A percentile compares a stretch with the other conserved stretches of the same genome.
These are phyloP conservation scores for Solanum virginianum DNA, from an alignment of 257 asterid species.

Conservation along the genomic window DNA sequence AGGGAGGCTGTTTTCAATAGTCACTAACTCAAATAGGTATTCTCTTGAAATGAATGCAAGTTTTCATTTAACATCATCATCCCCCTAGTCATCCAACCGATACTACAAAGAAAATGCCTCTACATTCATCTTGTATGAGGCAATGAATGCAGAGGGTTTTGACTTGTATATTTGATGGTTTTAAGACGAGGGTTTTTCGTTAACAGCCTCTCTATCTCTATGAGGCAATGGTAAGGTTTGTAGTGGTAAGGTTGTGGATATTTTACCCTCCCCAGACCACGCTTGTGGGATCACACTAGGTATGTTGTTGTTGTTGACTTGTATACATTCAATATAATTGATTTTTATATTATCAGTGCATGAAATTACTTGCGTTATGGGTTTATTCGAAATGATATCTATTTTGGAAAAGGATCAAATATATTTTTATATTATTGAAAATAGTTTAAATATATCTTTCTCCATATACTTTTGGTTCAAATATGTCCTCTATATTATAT, in stretches of 20 bases:
- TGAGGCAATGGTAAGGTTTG: no score
- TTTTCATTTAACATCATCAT: not conserved
- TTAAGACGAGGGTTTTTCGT: no score
- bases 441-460: no score
- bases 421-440: no score
- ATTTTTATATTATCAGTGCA: not conserved
- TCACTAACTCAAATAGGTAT: not conserved
- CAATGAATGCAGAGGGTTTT: no score
- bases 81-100: slow-evolving; percentile 19
- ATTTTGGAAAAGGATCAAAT: not conserved
- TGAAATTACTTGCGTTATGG: not conserved
- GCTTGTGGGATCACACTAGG: no score
- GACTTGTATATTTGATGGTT: not conserved
- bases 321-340: not conserved
- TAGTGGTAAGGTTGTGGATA: no score
- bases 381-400: no score
- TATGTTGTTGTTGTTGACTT: no score
- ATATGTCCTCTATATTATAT: no score
- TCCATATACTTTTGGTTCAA: not conserved
- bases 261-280: no score
- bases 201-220: no score
- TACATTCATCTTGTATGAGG: slow-evolving; percentile 35
- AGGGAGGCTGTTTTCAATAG: not conserved
- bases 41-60: not conserved
- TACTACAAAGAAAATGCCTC: slow-evolving; percentile 57